A percentile compares a stretch with the other conserved stretches of the same genome.
phyloP scores from a whole-genome alignment of 2,329 filamentous ascomycete species.

The Bipolaris zeicola region DNA sequence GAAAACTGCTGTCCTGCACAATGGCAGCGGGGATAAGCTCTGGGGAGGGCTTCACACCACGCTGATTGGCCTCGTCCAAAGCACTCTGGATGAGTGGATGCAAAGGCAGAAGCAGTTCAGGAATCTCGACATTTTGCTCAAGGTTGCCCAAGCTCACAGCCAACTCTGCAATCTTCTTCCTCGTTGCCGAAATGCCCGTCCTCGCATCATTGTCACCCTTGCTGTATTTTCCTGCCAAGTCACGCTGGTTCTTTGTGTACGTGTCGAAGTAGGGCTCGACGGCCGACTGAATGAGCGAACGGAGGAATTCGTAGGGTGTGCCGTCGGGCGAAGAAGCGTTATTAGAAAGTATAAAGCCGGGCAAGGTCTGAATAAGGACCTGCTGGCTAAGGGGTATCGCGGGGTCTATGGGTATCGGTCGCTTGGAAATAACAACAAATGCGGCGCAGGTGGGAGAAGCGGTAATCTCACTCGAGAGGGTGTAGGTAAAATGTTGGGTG shows the following conservation, averaged over 20 bases:
- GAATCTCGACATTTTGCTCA: conserved; percentile 98
- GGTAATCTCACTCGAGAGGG: conserved; percentile 79
- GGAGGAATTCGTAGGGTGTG: conserved; percentile 89
- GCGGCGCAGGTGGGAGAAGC: conserved; percentile 79
- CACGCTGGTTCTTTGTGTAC: conserved; percentile 72
- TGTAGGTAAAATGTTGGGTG: conserved; percentile 69
- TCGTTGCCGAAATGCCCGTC: conserved; percentile 94
- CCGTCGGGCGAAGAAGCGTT: conserved; percentile 72
- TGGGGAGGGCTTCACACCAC: conserved; percentile 71
- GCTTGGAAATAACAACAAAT: conserved; percentile 88
- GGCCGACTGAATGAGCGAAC: conserved; percentile 88
- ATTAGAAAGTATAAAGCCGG: conserved; percentile 75
- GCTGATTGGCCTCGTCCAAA: conserved; percentile 74
- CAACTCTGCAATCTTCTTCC: conserved; percentile 94
- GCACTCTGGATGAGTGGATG: conserved; percentile 87
- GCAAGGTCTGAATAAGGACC: conserved; percentile 90
- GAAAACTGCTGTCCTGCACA: conserved; percentile 86
- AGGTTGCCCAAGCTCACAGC: conserved; percentile 88
- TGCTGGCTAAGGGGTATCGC: conserved; percentile 81
- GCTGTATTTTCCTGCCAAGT: conserved; percentile 59
- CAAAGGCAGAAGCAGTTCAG: conserved; percentile 83
- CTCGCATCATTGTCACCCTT: conserved; percentile 87
- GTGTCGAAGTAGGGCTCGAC: conserved; percentile 97
- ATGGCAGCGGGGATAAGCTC: conserved; percentile 77
- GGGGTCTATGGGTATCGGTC: conserved; percentile 84